phyloP scores from a whole-genome alignment of 225 moss, liverwort and hornwort species.

The Pseudoscleropodium purum region DNA sequence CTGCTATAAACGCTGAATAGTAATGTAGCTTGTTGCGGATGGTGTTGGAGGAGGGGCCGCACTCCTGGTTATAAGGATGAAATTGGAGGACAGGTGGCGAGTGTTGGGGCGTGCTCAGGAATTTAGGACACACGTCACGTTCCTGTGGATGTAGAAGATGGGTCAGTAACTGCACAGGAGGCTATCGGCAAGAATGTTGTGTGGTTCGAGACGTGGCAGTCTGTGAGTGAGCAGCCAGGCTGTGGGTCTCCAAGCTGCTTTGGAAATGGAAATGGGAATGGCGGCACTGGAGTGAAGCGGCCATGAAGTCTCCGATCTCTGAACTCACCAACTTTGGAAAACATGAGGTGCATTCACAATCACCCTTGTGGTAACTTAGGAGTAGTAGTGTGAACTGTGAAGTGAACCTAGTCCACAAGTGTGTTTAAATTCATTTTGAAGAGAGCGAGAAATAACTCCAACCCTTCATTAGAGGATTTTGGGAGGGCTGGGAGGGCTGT shows the following conservation, averaged over 20 bases:
- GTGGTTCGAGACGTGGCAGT: background rate
- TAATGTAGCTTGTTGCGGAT: background rate
- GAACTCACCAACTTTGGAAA: background rate
- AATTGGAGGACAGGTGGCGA: background rate
- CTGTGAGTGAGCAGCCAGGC: background rate
- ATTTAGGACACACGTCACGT: background rate
- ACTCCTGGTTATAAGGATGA: background rate
- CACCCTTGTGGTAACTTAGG: background rate
- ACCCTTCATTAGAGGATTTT: too few relatives aligned
- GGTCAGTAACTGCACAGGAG: background rate
- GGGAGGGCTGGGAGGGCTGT: too few relatives aligned
- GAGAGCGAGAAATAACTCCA: background rate
- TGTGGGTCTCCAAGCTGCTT: background rate
- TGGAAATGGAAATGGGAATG: background rate
- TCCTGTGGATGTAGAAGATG: background rate
- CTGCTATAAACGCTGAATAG: background rate
- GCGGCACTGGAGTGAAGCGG: background rate
- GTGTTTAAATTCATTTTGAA: background rate
- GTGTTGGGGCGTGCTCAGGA: background rate
- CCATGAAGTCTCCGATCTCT: background rate
- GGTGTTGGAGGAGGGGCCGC: accelerated
- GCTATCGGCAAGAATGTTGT: background rate
- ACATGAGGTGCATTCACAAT: background rate
- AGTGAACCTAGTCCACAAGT: background rate
- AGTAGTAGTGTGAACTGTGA: background rate